Conservation (phyloP, 164 flowering plant genomes). For the Echeveria elegans region DNA sequence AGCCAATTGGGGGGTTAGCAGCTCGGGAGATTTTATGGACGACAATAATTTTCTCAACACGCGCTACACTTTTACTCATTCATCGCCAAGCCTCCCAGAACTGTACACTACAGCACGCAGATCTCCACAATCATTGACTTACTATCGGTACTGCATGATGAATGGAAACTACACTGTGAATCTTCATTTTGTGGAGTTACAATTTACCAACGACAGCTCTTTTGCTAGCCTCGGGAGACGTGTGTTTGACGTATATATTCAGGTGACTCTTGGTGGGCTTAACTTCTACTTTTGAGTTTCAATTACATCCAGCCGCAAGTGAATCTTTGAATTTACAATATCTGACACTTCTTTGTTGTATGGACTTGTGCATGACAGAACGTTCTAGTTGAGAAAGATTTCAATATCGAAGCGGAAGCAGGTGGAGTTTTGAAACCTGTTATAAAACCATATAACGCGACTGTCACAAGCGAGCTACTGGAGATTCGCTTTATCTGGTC, state of each 20-base stretch:
- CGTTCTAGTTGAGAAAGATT: slow-evolving; percentile 30
- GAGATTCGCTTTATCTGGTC: slow-evolving; percentile 43
- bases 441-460: slow-evolving; percentile 18
- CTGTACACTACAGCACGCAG: slow-evolving; percentile 55
- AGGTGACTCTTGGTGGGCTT: slow-evolving; percentile 26
- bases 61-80: slow-evolving; percentile 17
- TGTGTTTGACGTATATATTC: slow-evolving; percentile 58
- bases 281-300: background rate
- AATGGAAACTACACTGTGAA: slow-evolving; percentile 51
- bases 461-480: slow-evolving; percentile 26
- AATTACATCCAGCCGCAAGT: background rate
- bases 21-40: slow-evolving; percentile 76
- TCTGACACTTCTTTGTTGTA: background rate
- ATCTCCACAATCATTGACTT: slow-evolving; percentile 56
- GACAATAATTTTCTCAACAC: slow-evolving; percentile 26
- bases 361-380: slow-evolving; percentile 23
- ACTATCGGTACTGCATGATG: slow-evolving; percentile 42
- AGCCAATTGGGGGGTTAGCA: slow-evolving; percentile 58
- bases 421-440: slow-evolving; percentile 30
- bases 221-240: slow-evolving; percentile 64
- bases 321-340: background rate
- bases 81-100: slow-evolving; percentile 23
- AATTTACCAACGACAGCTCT: slow-evolving; percentile 38
- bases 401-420: slow-evolving; percentile 41
- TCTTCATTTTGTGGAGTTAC: slow-evolving; percentile 69